These are phyloP conservation scores for Podospora didyma DNA, from an alignment of 495 filamentous ascomycete genomes.

Conservation along the genomic window DNA sequence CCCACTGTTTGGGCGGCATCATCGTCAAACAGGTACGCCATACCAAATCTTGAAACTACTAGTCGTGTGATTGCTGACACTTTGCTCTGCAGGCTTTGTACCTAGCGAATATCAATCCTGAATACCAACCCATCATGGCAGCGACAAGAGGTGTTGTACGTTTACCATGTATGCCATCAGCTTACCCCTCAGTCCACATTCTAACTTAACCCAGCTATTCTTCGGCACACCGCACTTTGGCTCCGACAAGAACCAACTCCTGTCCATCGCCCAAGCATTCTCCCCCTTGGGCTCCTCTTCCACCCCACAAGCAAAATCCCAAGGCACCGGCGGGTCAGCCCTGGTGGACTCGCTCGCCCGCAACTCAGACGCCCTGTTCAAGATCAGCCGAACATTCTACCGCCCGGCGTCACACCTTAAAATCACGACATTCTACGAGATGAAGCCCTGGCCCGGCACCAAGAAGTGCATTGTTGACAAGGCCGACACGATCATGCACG, in stretches of 20 bases:
- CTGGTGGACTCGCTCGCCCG: conserved; percentile 1
- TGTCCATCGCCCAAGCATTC: conserved; percentile 8
- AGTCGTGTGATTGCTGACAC: neutral
- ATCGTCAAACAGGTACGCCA: conserved; percentile 9
- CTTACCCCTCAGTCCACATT: neutral
- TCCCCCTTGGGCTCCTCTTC: neutral
- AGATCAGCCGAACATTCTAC: conserved; percentile 7
- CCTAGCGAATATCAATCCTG: conserved; percentile 1
- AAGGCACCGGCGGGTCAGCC: too few species aligned
- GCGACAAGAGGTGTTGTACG: conserved; percentile 10
- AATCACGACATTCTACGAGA: conserved; percentile 12
- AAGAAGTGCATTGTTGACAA: conserved; percentile 9
- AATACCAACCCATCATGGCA: neutral
- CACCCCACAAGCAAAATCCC: too few species aligned
- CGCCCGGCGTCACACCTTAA: neutral
- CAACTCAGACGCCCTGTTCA: neutral
- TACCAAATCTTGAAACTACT: neutral
- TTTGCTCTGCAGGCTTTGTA: conserved; percentile 7
- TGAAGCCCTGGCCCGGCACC: conserved; percentile 1
- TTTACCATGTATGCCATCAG: neutral
- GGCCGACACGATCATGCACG: conserved; percentile 1
- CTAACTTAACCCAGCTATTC: conserved; percentile 5
- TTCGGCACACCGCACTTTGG: conserved; percentile 16
- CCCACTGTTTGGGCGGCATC: conserved; percentile 14
- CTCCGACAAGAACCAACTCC: conserved; percentile 3